A percentile compares a stretch with the other conserved stretches of the same genome.
Conservation (phyloP, 495 filamentous ascomycete species). For the Penicillium pulvis region DNA sequence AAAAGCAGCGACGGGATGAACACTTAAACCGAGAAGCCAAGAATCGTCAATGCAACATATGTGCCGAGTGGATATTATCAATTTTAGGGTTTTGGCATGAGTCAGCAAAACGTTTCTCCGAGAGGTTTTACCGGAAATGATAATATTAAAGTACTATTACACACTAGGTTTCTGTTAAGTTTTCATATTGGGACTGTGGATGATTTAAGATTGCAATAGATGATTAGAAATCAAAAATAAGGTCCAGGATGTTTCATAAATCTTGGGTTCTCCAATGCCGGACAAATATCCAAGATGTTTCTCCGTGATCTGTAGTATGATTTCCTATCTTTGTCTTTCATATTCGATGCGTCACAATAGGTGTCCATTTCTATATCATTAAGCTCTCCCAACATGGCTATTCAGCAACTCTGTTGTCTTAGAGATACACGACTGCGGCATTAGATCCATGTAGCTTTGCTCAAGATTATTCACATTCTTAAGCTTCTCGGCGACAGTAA, state of each 20-base stretch:
- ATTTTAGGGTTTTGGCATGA: background rate
- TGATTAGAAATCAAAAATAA: no score
- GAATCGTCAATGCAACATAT: no score
- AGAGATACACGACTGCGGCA: slow-evolving; percentile 20
- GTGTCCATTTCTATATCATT: background rate
- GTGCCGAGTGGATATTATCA: no score
- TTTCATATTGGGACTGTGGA: no score
- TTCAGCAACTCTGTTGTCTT: slow-evolving; percentile 6
- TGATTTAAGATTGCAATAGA: no score
- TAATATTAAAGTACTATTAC: background rate
- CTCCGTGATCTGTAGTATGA: background rate
- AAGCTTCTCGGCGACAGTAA: slow-evolving; percentile 13
- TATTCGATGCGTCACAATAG: background rate
- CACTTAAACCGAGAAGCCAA: no score
- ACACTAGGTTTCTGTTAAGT: background rate
- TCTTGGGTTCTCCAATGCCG: background rate
- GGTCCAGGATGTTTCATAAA: no score
- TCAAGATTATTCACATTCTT: slow-evolving; percentile 27
- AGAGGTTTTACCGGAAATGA: background rate
- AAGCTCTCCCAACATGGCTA: background rate
- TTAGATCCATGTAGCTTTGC: slow-evolving; percentile 25
- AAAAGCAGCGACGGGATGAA: no score
- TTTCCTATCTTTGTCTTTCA: background rate
- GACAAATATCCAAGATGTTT: background rate
- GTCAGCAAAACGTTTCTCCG: background rate